Evolutionary conservation across 164 flowering plant genomes (phyloP).

Genomic region (Magnolia kwangsiensis): DNA sequence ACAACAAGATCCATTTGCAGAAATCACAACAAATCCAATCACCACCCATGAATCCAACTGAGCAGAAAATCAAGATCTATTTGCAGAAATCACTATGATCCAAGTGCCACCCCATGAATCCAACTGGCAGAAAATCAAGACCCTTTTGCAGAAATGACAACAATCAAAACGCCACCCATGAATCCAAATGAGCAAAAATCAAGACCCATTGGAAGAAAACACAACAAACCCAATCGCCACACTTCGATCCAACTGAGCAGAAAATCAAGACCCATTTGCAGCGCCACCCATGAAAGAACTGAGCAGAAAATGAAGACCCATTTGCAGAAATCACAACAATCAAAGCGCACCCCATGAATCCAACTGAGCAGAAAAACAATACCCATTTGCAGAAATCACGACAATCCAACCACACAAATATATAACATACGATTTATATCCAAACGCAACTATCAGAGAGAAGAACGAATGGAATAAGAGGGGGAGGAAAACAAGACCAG

Average conservation of each 20-base stretch:
- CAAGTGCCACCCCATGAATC: background rate
- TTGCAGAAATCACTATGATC: background rate
- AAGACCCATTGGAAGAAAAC: background rate
- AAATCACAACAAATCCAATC: background rate
- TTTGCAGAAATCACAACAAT: conserved; percentile 3
- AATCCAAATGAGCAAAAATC: background rate
- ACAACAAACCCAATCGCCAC: background rate
- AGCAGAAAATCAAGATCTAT: background rate
- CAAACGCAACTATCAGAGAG: background rate
- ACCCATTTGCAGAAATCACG: background rate
- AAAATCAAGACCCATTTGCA: background rate
- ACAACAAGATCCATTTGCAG: background rate
- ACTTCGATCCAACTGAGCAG: background rate
- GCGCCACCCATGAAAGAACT: background rate
- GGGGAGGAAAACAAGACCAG: background rate
- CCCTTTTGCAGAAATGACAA: background rate
- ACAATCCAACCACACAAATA: background rate
- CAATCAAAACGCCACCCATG: background rate
- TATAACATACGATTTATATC: too few species aligned
- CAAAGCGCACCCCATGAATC: background rate
- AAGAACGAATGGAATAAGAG: background rate
- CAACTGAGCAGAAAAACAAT: background rate
- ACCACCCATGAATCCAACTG: background rate
- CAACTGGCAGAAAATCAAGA: background rate
- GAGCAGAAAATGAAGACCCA: background rate